A percentile compares a stretch with the other conserved stretches of the same genome.
Conservation (phyloP, 495 filamentous ascomycete species). For the Letharia lupina region DNA sequence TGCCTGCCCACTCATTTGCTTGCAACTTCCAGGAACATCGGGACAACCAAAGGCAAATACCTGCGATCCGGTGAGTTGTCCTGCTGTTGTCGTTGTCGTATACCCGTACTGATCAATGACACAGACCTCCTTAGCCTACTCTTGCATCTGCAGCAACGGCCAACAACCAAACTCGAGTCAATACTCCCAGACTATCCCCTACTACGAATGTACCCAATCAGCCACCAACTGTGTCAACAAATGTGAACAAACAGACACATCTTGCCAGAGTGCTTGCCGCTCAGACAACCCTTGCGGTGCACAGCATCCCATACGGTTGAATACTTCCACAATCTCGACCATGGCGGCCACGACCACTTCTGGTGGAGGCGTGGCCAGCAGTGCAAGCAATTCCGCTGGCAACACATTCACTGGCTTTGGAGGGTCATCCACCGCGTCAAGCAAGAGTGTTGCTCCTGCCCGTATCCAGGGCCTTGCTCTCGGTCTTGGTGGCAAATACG, state of each 20-base stretch:
- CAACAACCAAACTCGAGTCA: slow-evolving; percentile 65
- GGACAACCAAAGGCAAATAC: slow-evolving; percentile 48
- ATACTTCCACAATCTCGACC: slow-evolving; percentile 42
- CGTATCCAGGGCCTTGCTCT: slow-evolving; percentile 36
- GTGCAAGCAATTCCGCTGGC: slow-evolving; percentile 24
- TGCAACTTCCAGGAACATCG: slow-evolving; percentile 50
- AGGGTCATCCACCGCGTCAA: slow-evolving; percentile 33
- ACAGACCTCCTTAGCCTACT: slow-evolving; percentile 58
- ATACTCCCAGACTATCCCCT: slow-evolving; percentile 81
- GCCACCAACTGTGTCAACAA: slow-evolving; percentile 59
- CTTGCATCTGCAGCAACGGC: slow-evolving; percentile 69
- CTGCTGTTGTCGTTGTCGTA: background rate
- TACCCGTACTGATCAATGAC: slow-evolving; percentile 1
- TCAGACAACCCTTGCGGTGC: slow-evolving; percentile 74
- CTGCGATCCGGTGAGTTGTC: slow-evolving; percentile 60
- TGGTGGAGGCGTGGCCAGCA: slow-evolving; percentile 28
- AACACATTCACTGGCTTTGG: slow-evolving; percentile 45
- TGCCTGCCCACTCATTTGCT: slow-evolving; percentile 70
- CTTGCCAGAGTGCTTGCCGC: slow-evolving; percentile 58
- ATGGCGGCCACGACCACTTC: slow-evolving; percentile 37
- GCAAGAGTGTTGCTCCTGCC: slow-evolving; percentile 28
- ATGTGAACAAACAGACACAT: slow-evolving; percentile 48
- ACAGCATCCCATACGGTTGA: slow-evolving; percentile 53
- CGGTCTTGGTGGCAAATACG: slow-evolving; percentile 50
- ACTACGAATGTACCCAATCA: slow-evolving; percentile 68